Evolutionary conservation across 805 yeast genomes (phyloP).

Genomic region (Ogataea saltuana): DNA sequence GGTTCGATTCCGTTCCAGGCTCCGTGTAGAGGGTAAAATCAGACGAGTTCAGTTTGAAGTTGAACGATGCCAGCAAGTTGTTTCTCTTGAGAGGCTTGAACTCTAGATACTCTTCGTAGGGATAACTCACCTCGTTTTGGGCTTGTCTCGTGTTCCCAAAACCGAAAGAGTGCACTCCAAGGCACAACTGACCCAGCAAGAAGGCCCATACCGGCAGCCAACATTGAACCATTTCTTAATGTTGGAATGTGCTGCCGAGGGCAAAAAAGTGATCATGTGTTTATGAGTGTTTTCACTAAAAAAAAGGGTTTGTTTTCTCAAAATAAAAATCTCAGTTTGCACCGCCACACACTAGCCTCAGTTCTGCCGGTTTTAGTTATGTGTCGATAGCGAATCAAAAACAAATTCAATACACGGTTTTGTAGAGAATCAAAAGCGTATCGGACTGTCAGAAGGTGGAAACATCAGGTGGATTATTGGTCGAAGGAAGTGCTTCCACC

Average conservation of each 20-base stretch:
- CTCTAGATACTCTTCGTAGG: slow-evolving; percentile 61
- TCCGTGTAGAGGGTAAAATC: slow-evolving; percentile 26
- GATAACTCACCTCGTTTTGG: slow-evolving; percentile 30
- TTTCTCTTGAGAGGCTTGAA: slow-evolving; percentile 76
- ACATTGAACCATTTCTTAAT: not conserved
- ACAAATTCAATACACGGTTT: not conserved
- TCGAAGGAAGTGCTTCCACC: not conserved
- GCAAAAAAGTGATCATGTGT: not conserved
- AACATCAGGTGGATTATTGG: too few relatives aligned
- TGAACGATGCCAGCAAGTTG: slow-evolving; percentile 67
- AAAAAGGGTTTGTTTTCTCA: not conserved
- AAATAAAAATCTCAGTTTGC: too few relatives aligned
- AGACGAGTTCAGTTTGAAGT: slow-evolving; percentile 63
- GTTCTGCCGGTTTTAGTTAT: not conserved
- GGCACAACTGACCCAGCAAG: slow-evolving; percentile 5
- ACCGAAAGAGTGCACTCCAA: not conserved
- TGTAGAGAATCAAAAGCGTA: too few relatives aligned
- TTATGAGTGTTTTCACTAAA: not conserved
- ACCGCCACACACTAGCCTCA: not conserved
- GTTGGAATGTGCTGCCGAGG: not conserved
- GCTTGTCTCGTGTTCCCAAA: not conserved
- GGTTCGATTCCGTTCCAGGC: slow-evolving; percentile 31
- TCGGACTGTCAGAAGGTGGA: too few relatives aligned
- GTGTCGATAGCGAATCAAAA: not conserved
- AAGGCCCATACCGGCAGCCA: slow-evolving; percentile 2